These are phyloP conservation scores for Rosa rugosa DNA, from an alignment of 306 rosid species.

Conservation along the genomic window DNA sequence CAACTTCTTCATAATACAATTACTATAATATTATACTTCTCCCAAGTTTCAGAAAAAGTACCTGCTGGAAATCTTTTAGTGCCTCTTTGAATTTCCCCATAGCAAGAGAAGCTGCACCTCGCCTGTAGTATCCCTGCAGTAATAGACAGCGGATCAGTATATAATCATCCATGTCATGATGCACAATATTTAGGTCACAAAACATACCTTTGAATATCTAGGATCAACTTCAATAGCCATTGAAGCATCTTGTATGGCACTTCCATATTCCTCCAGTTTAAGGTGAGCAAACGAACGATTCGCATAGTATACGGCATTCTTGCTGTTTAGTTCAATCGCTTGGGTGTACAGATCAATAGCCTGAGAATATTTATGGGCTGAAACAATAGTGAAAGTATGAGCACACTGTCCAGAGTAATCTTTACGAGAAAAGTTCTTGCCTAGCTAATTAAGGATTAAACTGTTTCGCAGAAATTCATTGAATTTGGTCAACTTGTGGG, in stretches of 20 bases:
- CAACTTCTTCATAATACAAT: neutral
- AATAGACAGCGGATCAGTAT: conserved; percentile 35
- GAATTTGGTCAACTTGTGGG: neutral
- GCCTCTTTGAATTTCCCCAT: conserved; percentile 98
- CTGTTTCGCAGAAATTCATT: conserved; percentile 4
- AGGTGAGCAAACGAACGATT: conserved; percentile 96
- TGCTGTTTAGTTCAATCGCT: conserved; percentile 73
- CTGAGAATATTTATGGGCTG: conserved; percentile 85
- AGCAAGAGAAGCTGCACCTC: conserved; percentile 91
- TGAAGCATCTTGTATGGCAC: conserved; percentile 94
- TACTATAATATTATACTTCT: neutral
- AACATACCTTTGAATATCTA: conserved; percentile 81
- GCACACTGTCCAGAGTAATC: conserved; percentile 22
- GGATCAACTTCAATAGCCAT: conserved; percentile 88
- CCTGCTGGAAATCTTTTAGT: conserved; percentile 95
- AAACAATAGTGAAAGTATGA: conserved; percentile 36
- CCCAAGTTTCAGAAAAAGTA: conserved; percentile 21
- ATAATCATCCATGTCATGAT: conserved; percentile 17
- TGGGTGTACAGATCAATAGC: conserved; percentile 84
- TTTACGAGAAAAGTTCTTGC: neutral
- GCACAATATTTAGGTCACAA: conserved; percentile 20
- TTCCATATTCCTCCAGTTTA: conserved; percentile 92
- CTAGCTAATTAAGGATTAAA: neutral
- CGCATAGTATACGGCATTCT: conserved; percentile 87
- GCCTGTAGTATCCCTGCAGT: conserved; percentile 88